Percentiles rank a stretch among this genome's conserved stretches.
phyloP scores from a whole-genome alignment of 2,329 filamentous ascomycete genomes.

The Polytolypa hystricis region DNA sequence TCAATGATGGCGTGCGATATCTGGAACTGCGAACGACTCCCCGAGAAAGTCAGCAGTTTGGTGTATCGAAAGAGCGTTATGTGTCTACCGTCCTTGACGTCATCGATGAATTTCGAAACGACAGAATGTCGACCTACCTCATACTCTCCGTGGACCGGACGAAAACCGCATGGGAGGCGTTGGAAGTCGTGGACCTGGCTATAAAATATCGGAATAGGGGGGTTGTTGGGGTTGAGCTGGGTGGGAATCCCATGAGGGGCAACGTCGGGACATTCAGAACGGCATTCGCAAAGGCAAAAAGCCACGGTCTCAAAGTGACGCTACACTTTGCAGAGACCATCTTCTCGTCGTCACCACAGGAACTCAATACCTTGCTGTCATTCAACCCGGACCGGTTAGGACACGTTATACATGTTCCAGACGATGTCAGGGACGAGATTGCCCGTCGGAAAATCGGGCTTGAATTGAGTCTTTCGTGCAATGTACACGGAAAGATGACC shows the following conservation, averaged over 20 bases:
- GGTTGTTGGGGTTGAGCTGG: constrained; percentile 67
- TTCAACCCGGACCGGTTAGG: constrained; percentile 61
- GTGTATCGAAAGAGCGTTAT: constrained; percentile 53
- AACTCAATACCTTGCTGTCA: constrained; percentile 53
- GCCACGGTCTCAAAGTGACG: constrained; percentile 50
- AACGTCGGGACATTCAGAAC: constrained; percentile 49
- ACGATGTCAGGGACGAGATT: constrained; percentile 48
- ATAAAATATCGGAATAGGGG: constrained; percentile 40
- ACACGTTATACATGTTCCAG: constrained; percentile 66
- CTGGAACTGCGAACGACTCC: constrained; percentile 74
- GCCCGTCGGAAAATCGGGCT: constrained; percentile 47
- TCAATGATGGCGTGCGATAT: constrained; percentile 61
- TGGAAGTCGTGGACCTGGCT: constrained; percentile 55
- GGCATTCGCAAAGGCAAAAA: constrained; percentile 48
- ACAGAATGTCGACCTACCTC: constrained; percentile 49
- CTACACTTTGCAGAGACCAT: constrained; percentile 68
- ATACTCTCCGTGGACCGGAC: constrained; percentile 67
- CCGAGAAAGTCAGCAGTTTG: constrained; percentile 44
- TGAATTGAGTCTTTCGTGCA: constrained; percentile 71
- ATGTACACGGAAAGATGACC: constrained; percentile 65
- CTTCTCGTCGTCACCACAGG: constrained; percentile 44
- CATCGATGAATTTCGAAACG: constrained; percentile 43
- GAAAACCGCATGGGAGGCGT: constrained; percentile 47
- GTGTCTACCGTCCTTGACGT: constrained; percentile 53
- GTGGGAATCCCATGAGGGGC: constrained; percentile 59